These are phyloP conservation scores for Candida suzukii DNA, from an alignment of 805 yeast genomes.

Conservation along the genomic window DNA sequence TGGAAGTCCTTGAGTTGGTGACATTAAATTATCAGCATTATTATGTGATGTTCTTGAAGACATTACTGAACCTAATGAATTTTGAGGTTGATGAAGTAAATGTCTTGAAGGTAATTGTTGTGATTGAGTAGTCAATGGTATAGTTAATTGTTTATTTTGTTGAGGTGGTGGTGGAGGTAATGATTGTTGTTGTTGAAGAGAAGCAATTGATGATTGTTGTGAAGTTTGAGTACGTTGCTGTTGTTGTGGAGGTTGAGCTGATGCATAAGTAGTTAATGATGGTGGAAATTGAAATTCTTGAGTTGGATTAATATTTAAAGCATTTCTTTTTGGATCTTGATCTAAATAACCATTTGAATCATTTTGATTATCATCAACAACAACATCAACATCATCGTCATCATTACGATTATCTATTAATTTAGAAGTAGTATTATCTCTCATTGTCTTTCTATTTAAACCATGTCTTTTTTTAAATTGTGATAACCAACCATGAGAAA, in stretches of 20 bases:
- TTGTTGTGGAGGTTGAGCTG: conserved; percentile 6
- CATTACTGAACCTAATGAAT: background rate
- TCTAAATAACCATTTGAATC: too few relatives aligned
- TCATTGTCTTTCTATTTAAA: conserved; percentile 6
- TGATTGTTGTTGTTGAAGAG: background rate
- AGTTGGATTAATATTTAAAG: conserved; percentile 3
- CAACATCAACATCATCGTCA: background rate
- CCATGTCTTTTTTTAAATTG: conserved; percentile 56
- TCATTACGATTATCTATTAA: background rate
- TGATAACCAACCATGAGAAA: conserved; percentile 58
- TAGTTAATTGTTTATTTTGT: too few relatives aligned
- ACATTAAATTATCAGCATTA: background rate
- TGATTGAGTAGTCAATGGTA: too few relatives aligned
- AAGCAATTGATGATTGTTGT: background rate
- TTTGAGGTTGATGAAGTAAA: conserved; percentile 4
- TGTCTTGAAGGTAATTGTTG: background rate
- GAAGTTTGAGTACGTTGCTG: background rate
- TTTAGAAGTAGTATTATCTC: background rate
- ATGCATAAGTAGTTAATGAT: conserved; percentile 6
- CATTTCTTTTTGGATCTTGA: conserved; percentile 1
- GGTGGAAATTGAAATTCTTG: conserved; percentile 9
- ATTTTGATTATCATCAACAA: background rate
- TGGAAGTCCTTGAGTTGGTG: background rate
- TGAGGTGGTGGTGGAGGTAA: background rate
- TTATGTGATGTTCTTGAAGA: conserved; percentile 6